phyloP scores from a whole-genome alignment of 768 basidiomycete genomes.

The Panaeolus cyanescens region DNA sequence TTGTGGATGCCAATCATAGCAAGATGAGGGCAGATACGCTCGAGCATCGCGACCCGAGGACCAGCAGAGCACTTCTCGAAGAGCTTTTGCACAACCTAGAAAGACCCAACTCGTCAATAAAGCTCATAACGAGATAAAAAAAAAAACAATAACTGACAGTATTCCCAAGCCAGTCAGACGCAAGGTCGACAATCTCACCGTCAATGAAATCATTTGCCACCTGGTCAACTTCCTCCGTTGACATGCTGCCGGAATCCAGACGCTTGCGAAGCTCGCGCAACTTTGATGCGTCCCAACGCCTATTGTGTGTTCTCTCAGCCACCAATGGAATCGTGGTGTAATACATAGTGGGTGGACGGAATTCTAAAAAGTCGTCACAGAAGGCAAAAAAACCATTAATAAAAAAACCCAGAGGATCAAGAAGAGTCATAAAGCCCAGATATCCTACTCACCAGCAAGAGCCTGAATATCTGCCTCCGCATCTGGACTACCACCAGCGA shows the following conservation, averaged over 20 bases:
- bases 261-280: conserved; percentile 93
- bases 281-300: conserved; percentile 92
- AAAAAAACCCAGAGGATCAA: neutral
- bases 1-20: conserved; percentile 99
- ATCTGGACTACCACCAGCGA: conserved; percentile 74
- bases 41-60: conserved; percentile 88
- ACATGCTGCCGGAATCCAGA: conserved; percentile 87
- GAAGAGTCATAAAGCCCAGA: conserved; percentile 8
- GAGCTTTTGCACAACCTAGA: conserved; percentile 91
- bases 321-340: conserved; percentile 94
- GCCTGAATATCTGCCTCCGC: conserved; percentile 85
- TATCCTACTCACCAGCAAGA: conserved; percentile 71
- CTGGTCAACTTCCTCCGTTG: conserved; percentile 84
- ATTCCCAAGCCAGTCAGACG: conserved; percentile 98
- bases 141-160: conserved; percentile 52
- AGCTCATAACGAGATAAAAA: neutral
- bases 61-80: conserved; percentile 85
- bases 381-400: neutral
- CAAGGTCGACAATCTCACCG: conserved; percentile 91
- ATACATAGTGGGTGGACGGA: conserved; percentile 92
- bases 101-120: conserved; percentile 7
- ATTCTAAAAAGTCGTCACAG: conserved; percentile 50
- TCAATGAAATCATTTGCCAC: conserved; percentile 91
- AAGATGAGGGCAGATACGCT: conserved; percentile 89
- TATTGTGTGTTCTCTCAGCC: conserved; percentile 80